These are phyloP conservation scores for Mycocentrospora acerina DNA, from an alignment of 2,329 filamentous ascomycete species.

Conservation along the genomic window DNA sequence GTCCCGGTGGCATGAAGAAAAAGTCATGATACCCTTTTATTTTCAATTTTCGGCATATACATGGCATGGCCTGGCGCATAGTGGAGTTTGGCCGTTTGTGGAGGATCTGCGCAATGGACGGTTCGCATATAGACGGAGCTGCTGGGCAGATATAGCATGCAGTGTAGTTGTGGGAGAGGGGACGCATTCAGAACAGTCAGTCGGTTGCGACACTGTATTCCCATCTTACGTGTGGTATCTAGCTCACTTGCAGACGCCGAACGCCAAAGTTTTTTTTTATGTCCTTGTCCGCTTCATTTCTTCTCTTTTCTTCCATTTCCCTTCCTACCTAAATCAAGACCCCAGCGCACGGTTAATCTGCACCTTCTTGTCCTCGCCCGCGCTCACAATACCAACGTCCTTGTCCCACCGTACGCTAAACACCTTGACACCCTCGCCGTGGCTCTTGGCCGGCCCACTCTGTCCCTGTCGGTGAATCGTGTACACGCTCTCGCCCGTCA, in stretches of 20 bases:
- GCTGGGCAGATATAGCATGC: too few species aligned
- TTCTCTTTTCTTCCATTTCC: slow-evolving; percentile 2
- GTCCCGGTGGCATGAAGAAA: slow-evolving; percentile 1
- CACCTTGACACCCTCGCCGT: slow-evolving; percentile 86
- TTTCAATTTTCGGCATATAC: slow-evolving; percentile 6
- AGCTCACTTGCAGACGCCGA: slow-evolving; percentile 10
- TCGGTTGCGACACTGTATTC: too few species aligned
- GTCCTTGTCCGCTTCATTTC: slow-evolving; percentile 2
- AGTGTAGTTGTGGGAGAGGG: too few species aligned
- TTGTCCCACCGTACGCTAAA: slow-evolving; percentile 85
- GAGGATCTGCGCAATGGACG: too few species aligned
- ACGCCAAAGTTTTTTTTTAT: slow-evolving; percentile 12
- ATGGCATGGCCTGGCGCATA: neutral
- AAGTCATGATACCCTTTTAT: slow-evolving; percentile 29
- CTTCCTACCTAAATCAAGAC: slow-evolving; percentile 7
- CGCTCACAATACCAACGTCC: slow-evolving; percentile 85
- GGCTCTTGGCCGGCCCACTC: slow-evolving; percentile 54
- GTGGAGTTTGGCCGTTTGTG: too few species aligned
- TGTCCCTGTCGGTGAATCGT: slow-evolving; percentile 76
- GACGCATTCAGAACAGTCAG: too few species aligned
- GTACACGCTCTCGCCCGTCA: slow-evolving; percentile 70
- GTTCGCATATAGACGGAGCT: too few species aligned
- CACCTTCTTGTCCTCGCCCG: slow-evolving; percentile 88
- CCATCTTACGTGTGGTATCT: slow-evolving; percentile 24
- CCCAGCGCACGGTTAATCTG: slow-evolving; percentile 69